Conservation (phyloP, 176 grass and related monocot genomes). For the Pharus latifolius region DNA sequence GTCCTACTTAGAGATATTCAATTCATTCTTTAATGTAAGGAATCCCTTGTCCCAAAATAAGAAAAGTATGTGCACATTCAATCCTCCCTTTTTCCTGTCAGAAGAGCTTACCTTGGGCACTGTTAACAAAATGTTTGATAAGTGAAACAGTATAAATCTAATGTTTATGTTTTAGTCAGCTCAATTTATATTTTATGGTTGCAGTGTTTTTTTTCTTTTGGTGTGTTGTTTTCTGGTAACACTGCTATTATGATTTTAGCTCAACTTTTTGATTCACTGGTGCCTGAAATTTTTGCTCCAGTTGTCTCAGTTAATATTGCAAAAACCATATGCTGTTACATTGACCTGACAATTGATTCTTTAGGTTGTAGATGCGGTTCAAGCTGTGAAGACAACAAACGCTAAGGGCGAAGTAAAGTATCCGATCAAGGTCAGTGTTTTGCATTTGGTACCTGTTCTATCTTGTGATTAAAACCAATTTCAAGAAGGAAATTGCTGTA, state of each 20-base stretch:
- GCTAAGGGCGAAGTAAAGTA: constrained; percentile 77
- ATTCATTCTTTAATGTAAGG: no score
- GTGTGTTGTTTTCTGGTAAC: neutral
- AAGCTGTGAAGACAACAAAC: constrained; percentile 85
- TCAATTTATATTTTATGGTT: no score
- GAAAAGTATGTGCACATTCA: no score
- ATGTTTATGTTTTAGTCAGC: no score
- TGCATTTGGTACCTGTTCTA: no score
- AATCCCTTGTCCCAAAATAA: no score
- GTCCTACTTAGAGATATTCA: no score
- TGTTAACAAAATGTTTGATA: no score
- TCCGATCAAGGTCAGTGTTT: constrained; percentile 85
- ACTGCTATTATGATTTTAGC: neutral
- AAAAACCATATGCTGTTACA: neutral
- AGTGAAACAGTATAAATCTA: no score
- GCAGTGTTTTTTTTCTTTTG: neutral
- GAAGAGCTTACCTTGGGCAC: no score
- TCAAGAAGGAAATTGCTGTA: neutral
- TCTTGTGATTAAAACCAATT: neutral
- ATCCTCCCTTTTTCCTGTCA: no score
- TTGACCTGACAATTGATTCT: constrained; percentile 7
- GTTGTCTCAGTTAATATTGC: neutral
- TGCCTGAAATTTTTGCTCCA: neutral
- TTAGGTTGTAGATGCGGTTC: constrained; percentile 94
- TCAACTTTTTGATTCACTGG: neutral